Evolutionary conservation across 768 basidiomycete genomes (phyloP).

Genomic region (Fibroporia radiculosa): DNA sequence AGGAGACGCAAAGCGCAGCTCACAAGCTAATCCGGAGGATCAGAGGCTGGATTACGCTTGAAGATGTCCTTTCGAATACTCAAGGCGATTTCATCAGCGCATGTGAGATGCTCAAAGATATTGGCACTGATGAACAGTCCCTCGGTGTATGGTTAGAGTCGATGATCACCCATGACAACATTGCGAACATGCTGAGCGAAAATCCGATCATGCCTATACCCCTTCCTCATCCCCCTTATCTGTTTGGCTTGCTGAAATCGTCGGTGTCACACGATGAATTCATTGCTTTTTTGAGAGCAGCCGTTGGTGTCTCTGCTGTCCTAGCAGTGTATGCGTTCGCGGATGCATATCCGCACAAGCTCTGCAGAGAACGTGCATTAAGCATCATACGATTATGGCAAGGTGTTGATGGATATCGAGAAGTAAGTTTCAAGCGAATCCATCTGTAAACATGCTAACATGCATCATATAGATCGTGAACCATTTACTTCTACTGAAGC

Average conservation of each 20-base stretch:
- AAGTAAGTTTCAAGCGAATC: conserved; percentile 35
- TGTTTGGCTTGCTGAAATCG: conserved; percentile 26
- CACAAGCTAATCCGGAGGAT: conserved; percentile 43
- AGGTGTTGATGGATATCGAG: conserved; percentile 59
- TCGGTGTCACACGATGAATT: conserved; percentile 47
- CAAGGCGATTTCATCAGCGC: conserved; percentile 42
- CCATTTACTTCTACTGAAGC: conserved; percentile 61
- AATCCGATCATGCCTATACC: conserved; percentile 30
- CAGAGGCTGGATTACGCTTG: conserved; percentile 51
- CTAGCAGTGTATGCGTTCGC: conserved; percentile 75
- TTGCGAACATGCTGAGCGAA: conserved; percentile 38
- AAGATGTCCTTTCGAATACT: conserved; percentile 50
- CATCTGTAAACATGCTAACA: not conserved
- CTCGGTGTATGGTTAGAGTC: conserved; percentile 69
- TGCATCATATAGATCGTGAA: conserved; percentile 52
- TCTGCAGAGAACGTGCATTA: conserved; percentile 56
- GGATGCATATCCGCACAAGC: conserved; percentile 61
- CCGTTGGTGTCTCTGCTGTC: conserved; percentile 58
- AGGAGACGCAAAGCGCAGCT: conserved; percentile 36
- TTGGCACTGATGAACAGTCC: conserved; percentile 57
- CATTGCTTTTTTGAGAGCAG: conserved; percentile 55
- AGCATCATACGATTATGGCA: conserved; percentile 63
- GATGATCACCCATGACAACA: conserved; percentile 51
- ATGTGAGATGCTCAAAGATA: conserved; percentile 48
- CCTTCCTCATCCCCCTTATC: conserved; percentile 29